Evolutionary conservation across 2,329 filamentous ascomycete genomes (phyloP).

Genomic region (Reticulascus tulasneorum): DNA sequence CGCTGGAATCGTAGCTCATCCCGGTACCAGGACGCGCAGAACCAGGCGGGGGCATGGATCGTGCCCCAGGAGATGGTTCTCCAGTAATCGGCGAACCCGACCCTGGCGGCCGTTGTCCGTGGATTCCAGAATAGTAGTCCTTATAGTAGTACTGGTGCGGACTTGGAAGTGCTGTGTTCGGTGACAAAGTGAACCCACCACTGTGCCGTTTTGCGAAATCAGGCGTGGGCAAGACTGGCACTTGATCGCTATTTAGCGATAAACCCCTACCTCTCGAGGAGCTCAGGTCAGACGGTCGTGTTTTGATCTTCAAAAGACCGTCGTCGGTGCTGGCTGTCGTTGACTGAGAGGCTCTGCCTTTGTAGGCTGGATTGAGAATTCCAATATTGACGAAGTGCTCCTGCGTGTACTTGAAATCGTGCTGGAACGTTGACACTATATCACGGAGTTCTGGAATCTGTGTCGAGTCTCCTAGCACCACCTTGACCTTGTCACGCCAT

Average conservation of each 20-base stretch:
- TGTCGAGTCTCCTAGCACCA: slow-evolving; percentile 63
- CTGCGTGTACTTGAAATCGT: slow-evolving; percentile 74
- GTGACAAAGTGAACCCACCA: slow-evolving; percentile 61
- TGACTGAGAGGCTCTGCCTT: slow-evolving; percentile 53
- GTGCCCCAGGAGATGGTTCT: slow-evolving; percentile 46
- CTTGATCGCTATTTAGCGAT: slow-evolving; percentile 60
- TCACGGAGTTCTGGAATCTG: slow-evolving; percentile 65
- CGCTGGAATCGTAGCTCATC: slow-evolving; percentile 54
- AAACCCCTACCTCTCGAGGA: slow-evolving; percentile 52
- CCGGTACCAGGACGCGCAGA: slow-evolving; percentile 55
- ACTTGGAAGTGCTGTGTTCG: slow-evolving; percentile 44
- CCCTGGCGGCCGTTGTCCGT: slow-evolving; percentile 24
- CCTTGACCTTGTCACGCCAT: slow-evolving; percentile 78
- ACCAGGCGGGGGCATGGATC: slow-evolving; percentile 22
- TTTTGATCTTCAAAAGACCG: slow-evolving; percentile 43
- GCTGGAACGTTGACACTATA: slow-evolving; percentile 72
- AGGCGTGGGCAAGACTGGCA: slow-evolving; percentile 59
- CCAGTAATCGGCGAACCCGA: slow-evolving; percentile 49
- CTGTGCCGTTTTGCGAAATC: slow-evolving; percentile 65
- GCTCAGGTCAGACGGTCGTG: slow-evolving; percentile 42
- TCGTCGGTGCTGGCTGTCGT: slow-evolving; percentile 54
- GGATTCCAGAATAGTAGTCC: slow-evolving; percentile 45
- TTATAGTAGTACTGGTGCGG: slow-evolving; percentile 55
- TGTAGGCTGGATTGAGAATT: slow-evolving; percentile 72
- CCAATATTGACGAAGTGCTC: slow-evolving; percentile 66